These are phyloP conservation scores for Astraeus odoratus DNA, from an alignment of 768 basidiomycete genomes.

Conservation along the genomic window DNA sequence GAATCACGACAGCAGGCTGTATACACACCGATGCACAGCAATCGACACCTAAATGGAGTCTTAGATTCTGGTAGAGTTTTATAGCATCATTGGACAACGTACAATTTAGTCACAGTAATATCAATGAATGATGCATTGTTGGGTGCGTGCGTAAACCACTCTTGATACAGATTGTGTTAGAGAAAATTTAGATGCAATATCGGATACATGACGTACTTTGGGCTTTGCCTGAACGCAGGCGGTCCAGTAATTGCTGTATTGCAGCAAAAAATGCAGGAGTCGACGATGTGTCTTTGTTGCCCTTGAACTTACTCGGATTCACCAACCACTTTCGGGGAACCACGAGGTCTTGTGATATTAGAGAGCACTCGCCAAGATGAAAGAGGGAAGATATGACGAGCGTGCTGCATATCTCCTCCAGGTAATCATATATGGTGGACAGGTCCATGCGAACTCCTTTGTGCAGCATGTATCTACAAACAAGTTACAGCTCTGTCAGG, in stretches of 20 bases:
- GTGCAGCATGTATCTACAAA: constrained; percentile 38
- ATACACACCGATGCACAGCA: background rate
- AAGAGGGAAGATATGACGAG: constrained; percentile 29
- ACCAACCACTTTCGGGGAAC: constrained; percentile 51
- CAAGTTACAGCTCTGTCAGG: background rate
- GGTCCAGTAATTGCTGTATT: background rate
- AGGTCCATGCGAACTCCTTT: constrained; percentile 34
- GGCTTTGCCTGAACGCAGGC: background rate
- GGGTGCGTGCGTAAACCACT: background rate
- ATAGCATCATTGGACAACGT: background rate
- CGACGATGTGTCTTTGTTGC: constrained; percentile 3
- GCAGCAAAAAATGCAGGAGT: background rate
- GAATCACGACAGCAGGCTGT: background rate
- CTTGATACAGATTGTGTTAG: background rate
- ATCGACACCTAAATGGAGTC: background rate
- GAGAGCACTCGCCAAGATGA: background rate
- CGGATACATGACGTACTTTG: background rate
- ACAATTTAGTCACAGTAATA: background rate
- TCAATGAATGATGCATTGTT: background rate
- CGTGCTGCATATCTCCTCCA: constrained; percentile 44
- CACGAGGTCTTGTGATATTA: constrained; percentile 36
- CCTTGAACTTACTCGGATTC: constrained; percentile 10
- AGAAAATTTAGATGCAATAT: background rate
- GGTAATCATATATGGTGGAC: constrained; percentile 41
- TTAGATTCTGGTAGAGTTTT: background rate